Conservation (phyloP, 495 filamentous ascomycete genomes). For the Jackrogersella minutella region DNA sequence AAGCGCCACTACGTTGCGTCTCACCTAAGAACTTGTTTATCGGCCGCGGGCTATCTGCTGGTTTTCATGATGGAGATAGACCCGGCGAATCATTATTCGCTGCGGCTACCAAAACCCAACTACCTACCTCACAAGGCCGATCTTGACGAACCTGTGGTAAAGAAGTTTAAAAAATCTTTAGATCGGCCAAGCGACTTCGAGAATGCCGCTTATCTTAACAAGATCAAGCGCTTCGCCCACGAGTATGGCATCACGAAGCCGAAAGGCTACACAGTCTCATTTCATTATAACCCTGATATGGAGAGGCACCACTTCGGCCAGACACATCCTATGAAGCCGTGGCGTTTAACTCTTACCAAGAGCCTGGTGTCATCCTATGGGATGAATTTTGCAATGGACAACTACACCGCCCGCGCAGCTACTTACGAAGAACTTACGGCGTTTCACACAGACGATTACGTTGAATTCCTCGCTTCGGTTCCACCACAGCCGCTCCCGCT, state of each 20-base stretch:
- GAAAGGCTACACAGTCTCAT: constrained; percentile 89
- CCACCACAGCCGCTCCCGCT: constrained; percentile 57
- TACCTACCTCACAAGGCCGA: constrained; percentile 57
- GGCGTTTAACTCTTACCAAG: constrained; percentile 94
- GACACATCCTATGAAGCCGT: constrained; percentile 98
- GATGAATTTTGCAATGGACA: constrained; percentile 95
- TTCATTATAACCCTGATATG: constrained; percentile 93
- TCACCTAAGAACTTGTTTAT: not conserved
- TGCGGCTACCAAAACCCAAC: constrained; percentile 57
- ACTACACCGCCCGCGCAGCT: constrained; percentile 80
- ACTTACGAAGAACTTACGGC: constrained; percentile 85
- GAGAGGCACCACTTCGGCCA: constrained; percentile 96
- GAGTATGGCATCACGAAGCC: constrained; percentile 79
- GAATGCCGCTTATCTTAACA: constrained; percentile 68
- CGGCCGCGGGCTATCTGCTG: not conserved
- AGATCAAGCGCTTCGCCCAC: constrained; percentile 71
- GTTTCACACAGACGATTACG: constrained; percentile 89
- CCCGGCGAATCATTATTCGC: constrained; percentile 41
- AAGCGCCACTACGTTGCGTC: not conserved
- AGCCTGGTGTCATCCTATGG: constrained; percentile 92
- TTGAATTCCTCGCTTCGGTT: constrained; percentile 78
- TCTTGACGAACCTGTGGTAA: constrained; percentile 64
- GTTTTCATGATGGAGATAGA: constrained; percentile 39
- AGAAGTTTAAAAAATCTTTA: constrained; percentile 70
- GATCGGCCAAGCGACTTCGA: constrained; percentile 60